phyloP scores from a whole-genome alignment of 73 alveolate species.

The Symbiodinium natans region DNA sequence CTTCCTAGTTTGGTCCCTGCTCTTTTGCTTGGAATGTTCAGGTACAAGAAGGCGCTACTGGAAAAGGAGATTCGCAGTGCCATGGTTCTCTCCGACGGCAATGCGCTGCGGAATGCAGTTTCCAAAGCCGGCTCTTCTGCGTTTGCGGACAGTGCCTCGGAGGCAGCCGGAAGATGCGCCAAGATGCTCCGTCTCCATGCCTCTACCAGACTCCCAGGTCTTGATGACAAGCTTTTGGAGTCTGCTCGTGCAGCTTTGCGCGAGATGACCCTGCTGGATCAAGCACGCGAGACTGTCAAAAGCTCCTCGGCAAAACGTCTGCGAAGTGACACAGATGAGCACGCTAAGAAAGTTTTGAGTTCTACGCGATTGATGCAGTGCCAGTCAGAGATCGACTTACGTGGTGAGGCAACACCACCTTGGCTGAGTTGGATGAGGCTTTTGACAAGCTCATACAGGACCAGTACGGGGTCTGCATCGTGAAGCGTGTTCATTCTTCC shows the following conservation, averaged over 20 bases:
- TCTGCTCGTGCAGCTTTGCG: conserved; percentile 55
- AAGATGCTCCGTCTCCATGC: background rate
- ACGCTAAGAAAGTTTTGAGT: too few relatives aligned
- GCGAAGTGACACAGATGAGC: too few relatives aligned
- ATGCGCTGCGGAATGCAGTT: conserved; percentile 34
- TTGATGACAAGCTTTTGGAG: conserved; percentile 2
- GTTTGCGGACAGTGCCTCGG: background rate
- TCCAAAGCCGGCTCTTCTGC: conserved; percentile 26
- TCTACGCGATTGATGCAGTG: too few relatives aligned
- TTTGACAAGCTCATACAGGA: conserved; percentile 44
- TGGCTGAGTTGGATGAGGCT: conserved; percentile 20
- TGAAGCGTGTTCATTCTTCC: background rate
- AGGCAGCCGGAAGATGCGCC: background rate
- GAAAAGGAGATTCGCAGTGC: conserved; percentile 56
- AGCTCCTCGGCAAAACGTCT: background rate
- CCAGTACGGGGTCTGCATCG: background rate
- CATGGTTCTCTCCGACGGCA: conserved; percentile 46
- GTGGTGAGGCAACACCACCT: conserved; percentile 24
- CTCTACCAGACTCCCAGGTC: background rate
- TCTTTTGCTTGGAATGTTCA: too few relatives aligned
- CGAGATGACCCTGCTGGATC: conserved; percentile 69
- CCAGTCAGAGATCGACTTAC: too few relatives aligned
- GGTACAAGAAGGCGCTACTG: conserved; percentile 42
- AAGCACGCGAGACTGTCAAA: conserved; percentile 24
- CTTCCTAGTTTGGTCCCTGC: too few relatives aligned